A percentile compares a stretch with the other conserved stretches of the same genome.
These are phyloP conservation scores for Rhamnella rubrinervis DNA, from an alignment of 331 rosid genomes.

Conservation along the genomic window DNA sequence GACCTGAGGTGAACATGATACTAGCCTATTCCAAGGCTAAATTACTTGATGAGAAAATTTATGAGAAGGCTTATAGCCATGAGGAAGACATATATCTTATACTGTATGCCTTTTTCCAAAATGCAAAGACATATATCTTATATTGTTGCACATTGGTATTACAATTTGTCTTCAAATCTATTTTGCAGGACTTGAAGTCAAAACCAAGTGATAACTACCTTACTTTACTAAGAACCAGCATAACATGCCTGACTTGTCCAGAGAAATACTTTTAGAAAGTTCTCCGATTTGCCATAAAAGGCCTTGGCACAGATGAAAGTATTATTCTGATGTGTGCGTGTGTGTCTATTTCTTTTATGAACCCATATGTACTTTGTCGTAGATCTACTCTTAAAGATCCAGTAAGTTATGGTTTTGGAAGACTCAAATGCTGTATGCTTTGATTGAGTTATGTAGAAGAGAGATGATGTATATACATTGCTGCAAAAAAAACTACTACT, in stretches of 20 bases:
- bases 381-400: too few species aligned
- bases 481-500: too few species aligned
- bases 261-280: slow-evolving; percentile 56
- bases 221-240: slow-evolving; percentile 42
- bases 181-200: slow-evolving; percentile 32
- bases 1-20: slow-evolving; percentile 41
- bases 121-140: neutral
- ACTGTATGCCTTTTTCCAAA: neutral
- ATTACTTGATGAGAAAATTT: slow-evolving; percentile 53
- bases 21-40: slow-evolving; percentile 68
- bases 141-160: neutral
- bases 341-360: neutral
- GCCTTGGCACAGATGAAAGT: slow-evolving; percentile 54
- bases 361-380: neutral
- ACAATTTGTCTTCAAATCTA: neutral
- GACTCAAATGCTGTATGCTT: too few species aligned
- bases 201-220: slow-evolving; percentile 34
- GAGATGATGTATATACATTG: too few species aligned
- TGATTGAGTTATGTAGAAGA: too few species aligned
- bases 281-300: slow-evolving; percentile 49
- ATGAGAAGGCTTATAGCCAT: slow-evolving; percentile 49
- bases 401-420: too few species aligned
- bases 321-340: neutral
- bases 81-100: too few species aligned
- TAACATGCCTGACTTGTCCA: slow-evolving; percentile 50